These are phyloP conservation scores for Phylloporus gajari DNA, from an alignment of 1,284 basidiomycete genomes.

Conservation along the genomic window DNA sequence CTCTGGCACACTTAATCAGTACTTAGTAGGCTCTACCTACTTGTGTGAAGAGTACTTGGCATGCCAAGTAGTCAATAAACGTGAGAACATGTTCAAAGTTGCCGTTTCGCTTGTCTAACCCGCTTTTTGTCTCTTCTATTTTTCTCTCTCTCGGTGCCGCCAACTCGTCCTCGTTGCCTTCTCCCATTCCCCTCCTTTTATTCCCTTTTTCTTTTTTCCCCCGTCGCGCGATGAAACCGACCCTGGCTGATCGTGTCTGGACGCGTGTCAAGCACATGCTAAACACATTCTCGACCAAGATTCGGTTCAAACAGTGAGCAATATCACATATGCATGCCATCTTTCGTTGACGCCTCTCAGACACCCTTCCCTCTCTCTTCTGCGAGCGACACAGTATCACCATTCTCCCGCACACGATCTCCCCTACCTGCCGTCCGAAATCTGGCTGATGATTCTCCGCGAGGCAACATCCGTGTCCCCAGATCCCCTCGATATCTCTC, in stretches of 20 bases:
- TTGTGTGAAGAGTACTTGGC: too few relatives aligned
- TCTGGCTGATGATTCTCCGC: constrained; percentile 69
- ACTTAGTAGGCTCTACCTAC: too few relatives aligned
- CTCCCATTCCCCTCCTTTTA: background rate
- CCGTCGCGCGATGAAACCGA: constrained; percentile 22
- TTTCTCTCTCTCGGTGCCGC: background rate
- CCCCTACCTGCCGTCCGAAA: constrained; percentile 63
- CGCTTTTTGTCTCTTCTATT: background rate
- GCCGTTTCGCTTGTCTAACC: too few relatives aligned
- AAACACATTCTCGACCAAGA: constrained; percentile 22
- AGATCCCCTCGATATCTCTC: constrained; percentile 58
- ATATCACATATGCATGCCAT: too few relatives aligned
- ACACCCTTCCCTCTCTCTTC: constrained; percentile 5
- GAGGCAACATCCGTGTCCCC: constrained; percentile 57
- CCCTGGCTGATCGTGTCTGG: constrained; percentile 24
- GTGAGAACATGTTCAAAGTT: background rate
- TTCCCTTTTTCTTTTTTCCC: background rate
- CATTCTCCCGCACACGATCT: constrained; percentile 46
- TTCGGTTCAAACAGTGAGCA: constrained; percentile 33
- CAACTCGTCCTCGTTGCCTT: background rate
- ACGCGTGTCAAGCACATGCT: constrained; percentile 27
- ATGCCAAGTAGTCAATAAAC: too few relatives aligned
- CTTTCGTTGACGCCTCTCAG: constrained; percentile 28
- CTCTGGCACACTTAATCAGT: too few relatives aligned
- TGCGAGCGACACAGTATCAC: constrained; percentile 26